Evolutionary conservation across 2,329 filamentous ascomycete species (phyloP), one percentile per base, ranked within the genome.

Genomic region (Trichoderma polysporum): DNA sequence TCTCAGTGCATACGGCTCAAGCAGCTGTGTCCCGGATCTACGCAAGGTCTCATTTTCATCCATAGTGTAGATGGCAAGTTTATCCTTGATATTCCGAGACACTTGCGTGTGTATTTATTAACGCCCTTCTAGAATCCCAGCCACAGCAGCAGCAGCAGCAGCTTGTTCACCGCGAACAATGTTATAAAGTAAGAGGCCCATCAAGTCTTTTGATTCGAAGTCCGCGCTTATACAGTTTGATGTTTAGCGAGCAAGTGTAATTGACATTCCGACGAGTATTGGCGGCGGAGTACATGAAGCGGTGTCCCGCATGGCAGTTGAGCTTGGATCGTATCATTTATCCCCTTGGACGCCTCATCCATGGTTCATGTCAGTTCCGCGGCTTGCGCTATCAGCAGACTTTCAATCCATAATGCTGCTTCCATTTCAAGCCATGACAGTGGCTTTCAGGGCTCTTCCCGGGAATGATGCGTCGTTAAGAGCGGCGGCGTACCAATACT

Each of bases 261-360:
- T 10, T 27, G 27, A 1, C 6, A 61, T 61, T 4, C 45, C 31
- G 10, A 17, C 22, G 27, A 29, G 22, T 7, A 52, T 50, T 22
- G 13, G 8, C 10, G 22, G 13, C 22, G n/a, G 35, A 9, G 19
- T 15, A 8, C 45, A 66, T 19, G 35, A 53, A 15, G 29, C 15
- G 19, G 47, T 66, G 3, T 66, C 64, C 7, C 56, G 54, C 29
- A 57, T 66, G 33, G 64, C 64, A 2, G 19, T 60, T 25, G 64
- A 61, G 12, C n/a, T 66, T 25, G 64, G 41, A 19, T 66, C 56
- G 4, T 19, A 66, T 15, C 64, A 66, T 53, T 1, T 47, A 31
- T 66, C 56, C 6, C 56, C 64, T 2, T 66, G 64, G 64, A 66
- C 64, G 8, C 64, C 56, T 10, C 45, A 62, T 31, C 64, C 56